Evolutionary conservation across 2,329 filamentous ascomycete species (phyloP).

Genomic region (Albifimbria verrucaria): DNA sequence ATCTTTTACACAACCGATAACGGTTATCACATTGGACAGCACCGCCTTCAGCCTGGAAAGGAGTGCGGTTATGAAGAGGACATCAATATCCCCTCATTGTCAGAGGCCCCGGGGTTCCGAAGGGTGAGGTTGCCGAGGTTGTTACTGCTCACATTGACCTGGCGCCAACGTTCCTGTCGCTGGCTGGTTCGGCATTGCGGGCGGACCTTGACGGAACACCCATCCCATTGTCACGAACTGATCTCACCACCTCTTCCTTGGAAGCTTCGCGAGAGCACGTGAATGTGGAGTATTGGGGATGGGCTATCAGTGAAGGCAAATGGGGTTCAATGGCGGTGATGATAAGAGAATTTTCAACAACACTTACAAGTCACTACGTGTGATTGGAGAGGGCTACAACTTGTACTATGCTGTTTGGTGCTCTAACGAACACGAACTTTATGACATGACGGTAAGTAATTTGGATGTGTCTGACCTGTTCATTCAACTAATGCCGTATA

Average conservation of each 20-base stretch:
- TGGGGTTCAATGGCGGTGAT: constrained; percentile 15
- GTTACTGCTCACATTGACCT: constrained; percentile 53
- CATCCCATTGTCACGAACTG: constrained; percentile 32
- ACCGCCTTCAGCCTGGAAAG: constrained; percentile 50
- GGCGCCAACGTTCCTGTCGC: constrained; percentile 48
- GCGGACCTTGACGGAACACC: constrained; percentile 49
- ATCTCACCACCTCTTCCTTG: neutral
- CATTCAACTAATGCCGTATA: neutral
- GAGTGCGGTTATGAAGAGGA: constrained; percentile 49
- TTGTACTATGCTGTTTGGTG: constrained; percentile 58
- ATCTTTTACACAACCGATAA: constrained; percentile 52
- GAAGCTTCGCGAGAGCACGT: constrained; percentile 40
- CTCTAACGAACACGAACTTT: constrained; percentile 44
- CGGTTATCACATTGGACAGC: constrained; percentile 52
- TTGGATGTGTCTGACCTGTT: neutral
- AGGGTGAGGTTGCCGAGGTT: constrained; percentile 29
- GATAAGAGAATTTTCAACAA: constrained; percentile 33
- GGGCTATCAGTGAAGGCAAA: constrained; percentile 25
- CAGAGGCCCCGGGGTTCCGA: constrained; percentile 42
- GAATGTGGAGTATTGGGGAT: constrained; percentile 51
- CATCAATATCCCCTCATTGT: constrained; percentile 48
- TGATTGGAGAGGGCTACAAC: constrained; percentile 44
- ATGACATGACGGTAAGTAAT: constrained; percentile 44
- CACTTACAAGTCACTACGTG: constrained; percentile 52
- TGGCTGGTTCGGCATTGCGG: constrained; percentile 24